A percentile compares a stretch with the other conserved stretches of the same genome.
These are phyloP conservation scores for Tricholoma furcatifolium DNA, from an alignment of 768 basidiomycete species.

Conservation along the genomic window DNA sequence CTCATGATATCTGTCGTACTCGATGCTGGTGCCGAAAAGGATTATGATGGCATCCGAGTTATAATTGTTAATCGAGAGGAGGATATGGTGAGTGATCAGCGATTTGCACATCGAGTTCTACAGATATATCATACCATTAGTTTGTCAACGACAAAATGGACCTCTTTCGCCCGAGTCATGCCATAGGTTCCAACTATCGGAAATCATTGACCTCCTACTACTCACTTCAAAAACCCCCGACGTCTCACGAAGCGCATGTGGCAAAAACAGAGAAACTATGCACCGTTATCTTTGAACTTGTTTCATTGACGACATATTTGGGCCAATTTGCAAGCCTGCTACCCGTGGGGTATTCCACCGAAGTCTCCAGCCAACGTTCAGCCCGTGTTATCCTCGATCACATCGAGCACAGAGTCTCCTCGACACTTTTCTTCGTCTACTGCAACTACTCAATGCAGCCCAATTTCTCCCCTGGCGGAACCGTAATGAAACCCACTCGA, in stretches of 20 bases:
- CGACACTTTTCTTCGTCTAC: constrained; percentile 4
- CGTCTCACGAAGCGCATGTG: neutral
- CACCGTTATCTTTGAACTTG: constrained; percentile 8
- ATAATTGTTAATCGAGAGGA: neutral
- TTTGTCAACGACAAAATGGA: neutral
- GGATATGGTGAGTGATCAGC: constrained; percentile 2
- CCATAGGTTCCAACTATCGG: neutral
- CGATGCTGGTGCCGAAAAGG: constrained; percentile 4
- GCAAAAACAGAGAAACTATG: neutral
- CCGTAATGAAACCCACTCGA: constrained; percentile 1
- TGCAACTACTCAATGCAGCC: constrained; percentile 8
- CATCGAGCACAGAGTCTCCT: neutral
- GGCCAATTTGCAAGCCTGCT: constrained; percentile 2
- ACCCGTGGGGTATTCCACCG: neutral
- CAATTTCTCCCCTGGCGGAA: constrained; percentile 1
- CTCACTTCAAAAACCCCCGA: neutral
- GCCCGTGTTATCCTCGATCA: constrained; percentile 2
- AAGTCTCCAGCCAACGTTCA: neutral
- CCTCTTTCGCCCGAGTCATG: neutral
- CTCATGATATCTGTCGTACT: constrained; percentile 10
- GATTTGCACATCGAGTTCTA: neutral
- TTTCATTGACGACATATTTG: neutral
- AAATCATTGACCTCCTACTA: neutral
- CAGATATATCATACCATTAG: neutral
- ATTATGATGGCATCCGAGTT: constrained; percentile 11